Base-by-base conservation (phyloP, 208 protist genomes). In the Leishmania mexicana region DNA sequence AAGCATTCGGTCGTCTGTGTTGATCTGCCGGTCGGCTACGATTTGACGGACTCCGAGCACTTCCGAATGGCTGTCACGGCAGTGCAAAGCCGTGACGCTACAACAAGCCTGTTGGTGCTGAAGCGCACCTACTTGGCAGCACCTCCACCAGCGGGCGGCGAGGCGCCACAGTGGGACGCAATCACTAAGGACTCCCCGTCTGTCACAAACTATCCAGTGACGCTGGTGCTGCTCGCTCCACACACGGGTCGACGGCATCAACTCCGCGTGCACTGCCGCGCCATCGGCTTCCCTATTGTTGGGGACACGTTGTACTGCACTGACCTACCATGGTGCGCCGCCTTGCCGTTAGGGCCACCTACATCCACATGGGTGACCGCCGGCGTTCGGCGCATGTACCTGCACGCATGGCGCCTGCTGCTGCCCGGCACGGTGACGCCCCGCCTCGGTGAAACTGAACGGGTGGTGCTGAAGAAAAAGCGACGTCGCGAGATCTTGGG, bases 231-330 rank as follows among this genome's bases (percentile, higher is more conserved):
- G 35, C 83, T 97, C 1, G 49, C 81, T 17, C 93, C 93, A 0
- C 84, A 85, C 64, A 97, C 95, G 1, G 96, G 96, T 2, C 87
- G 96, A 28, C 85, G 94, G 3, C 96, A 98, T 80, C 96, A 98
- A 83, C 88, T 98, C 6, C 93, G 96, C 13, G 89, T 98, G 68
- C 95, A 98, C 87, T 94, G 90, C 76, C 83, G 84, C 53, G 88
- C 88, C 21, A 17, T 98, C n/a, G 96, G 94, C 7, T 90, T 89
- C 76, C 94, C 96, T 15, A 96, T 98, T 79, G 76, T 98, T 24
- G 96, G 96, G 4, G 96, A 98, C 81, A 87, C 87, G 3, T 76
- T 85, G 6, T 98, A 98, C 82, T 83, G 58, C 31, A 51, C 35
- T 0, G 73, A 65, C 4, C 54, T 83, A 11, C 57, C 68, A 31